Percentiles rank a stretch among this genome's conserved stretches.
Evolutionary conservation across 129 eudicot genomes (phyloP).

Genomic region (Helianthus tuberosus): DNA sequence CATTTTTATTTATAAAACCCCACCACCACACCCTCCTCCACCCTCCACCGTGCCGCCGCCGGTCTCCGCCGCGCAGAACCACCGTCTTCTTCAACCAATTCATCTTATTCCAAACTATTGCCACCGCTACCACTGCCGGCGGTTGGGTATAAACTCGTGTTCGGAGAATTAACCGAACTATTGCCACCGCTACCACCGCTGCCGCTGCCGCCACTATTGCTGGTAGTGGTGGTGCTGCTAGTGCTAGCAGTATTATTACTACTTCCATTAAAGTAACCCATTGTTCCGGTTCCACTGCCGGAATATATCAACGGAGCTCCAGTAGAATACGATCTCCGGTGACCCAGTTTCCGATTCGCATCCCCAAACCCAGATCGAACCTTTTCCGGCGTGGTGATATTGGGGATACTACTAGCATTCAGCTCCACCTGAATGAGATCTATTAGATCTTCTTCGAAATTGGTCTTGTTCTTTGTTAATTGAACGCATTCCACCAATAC

Average conservation of each 20-base stretch:
- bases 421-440: conserved; percentile 44
- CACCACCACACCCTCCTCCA: too few relatives aligned
- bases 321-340: conserved; percentile 60
- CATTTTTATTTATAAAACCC: too few relatives aligned
- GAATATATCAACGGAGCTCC: conserved; percentile 65
- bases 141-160: conserved; percentile 42
- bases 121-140: too few relatives aligned
- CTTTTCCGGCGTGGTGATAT: conserved; percentile 34
- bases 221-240: conserved; percentile 35
- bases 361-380: conserved; percentile 46
- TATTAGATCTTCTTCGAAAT: conserved; percentile 32
- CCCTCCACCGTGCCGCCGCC: too few relatives aligned
- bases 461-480: conserved; percentile 17
- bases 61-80: too few relatives aligned
- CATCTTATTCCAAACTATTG: too few relatives aligned
- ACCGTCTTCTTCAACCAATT: too few relatives aligned
- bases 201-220: conserved; percentile 6
- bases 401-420: conserved; percentile 15
- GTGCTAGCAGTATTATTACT: conserved; percentile 32
- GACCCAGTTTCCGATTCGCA: conserved; percentile 42
- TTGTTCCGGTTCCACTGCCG: conserved; percentile 20
- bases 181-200: conserved; percentile 22
- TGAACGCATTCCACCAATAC: conserved; percentile 12
- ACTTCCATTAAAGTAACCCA: conserved; percentile 2
- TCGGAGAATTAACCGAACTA: conserved; percentile 47